Conservation (phyloP, 345 rosid genomes). For the Citrus cavaleriei region DNA sequence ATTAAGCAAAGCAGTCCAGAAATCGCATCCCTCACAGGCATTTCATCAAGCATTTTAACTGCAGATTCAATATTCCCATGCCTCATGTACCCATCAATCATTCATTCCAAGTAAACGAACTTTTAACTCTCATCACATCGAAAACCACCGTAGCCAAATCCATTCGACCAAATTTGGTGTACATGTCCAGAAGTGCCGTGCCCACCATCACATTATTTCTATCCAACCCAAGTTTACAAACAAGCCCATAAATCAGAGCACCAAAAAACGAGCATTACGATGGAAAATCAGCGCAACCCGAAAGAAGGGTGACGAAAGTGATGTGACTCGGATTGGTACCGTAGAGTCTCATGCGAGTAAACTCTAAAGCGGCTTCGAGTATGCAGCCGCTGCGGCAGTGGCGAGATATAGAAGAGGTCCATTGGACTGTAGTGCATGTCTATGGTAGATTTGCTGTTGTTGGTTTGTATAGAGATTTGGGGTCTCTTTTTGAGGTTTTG, state of each 20-base stretch:
- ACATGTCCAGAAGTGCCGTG: slow-evolving; percentile 63
- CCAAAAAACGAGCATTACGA: slow-evolving; percentile 33
- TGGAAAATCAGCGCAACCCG: slow-evolving; percentile 46
- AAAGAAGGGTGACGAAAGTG: slow-evolving; percentile 50
- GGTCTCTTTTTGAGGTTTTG: slow-evolving; percentile 13
- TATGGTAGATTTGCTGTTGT: slow-evolving; percentile 8
- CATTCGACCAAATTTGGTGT: slow-evolving; percentile 41
- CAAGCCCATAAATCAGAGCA: slow-evolving; percentile 52
- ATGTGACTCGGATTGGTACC: slow-evolving; percentile 67
- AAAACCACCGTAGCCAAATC: slow-evolving; percentile 51
- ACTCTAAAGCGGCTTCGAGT: slow-evolving; percentile 42
- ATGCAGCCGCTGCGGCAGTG: slow-evolving; percentile 55
- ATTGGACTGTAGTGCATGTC: slow-evolving; percentile 45
- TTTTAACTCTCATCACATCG: slow-evolving; percentile 44
- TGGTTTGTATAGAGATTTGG: slow-evolving; percentile 15
- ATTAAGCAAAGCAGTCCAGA: slow-evolving; percentile 74
- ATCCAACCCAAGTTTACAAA: slow-evolving; percentile 53
- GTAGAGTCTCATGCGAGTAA: slow-evolving; percentile 51
- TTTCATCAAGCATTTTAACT: slow-evolving; percentile 44
- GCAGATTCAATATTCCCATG: slow-evolving; percentile 42
- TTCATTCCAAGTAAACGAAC: slow-evolving; percentile 65
- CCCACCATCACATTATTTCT: slow-evolving; percentile 55
- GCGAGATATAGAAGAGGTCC: slow-evolving; percentile 72
- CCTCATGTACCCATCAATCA: slow-evolving; percentile 63
- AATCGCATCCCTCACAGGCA: slow-evolving; percentile 53